phyloP scores from a whole-genome alignment of 2,329 filamentous ascomycete species.

The Metarhizium anisopliae region DNA sequence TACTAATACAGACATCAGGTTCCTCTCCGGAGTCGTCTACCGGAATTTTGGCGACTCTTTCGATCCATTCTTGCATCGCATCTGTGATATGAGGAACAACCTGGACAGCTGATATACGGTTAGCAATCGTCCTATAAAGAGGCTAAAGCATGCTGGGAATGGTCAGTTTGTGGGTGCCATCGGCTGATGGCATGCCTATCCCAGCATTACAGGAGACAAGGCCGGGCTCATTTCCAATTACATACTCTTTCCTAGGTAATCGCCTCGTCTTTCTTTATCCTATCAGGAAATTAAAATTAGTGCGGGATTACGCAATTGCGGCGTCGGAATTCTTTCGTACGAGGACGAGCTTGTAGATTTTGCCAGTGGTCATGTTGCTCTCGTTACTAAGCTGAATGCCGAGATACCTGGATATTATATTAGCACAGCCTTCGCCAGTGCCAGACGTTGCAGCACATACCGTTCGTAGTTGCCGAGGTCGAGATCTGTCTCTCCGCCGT shows the following conservation, averaged over 20 bases:
- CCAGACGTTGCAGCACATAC: constrained; percentile 10
- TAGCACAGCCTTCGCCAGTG: neutral
- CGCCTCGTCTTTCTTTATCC: constrained; percentile 53
- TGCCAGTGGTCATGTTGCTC: constrained; percentile 96
- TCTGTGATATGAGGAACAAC: constrained; percentile 89
- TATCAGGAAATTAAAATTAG: constrained; percentile 9
- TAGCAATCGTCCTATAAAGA: neutral
- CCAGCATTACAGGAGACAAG: neutral
- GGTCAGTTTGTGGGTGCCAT: neutral
- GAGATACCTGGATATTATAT: constrained; percentile 46
- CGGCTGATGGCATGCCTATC: neutral
- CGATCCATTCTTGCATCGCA: constrained; percentile 87
- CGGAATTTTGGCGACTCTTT: constrained; percentile 73
- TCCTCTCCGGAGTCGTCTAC: constrained; percentile 75
- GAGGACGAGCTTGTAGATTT: constrained; percentile 87
- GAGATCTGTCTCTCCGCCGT: constrained; percentile 55
- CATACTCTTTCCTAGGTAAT: constrained; percentile 70
- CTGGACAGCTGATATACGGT: constrained; percentile 49
- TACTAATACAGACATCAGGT: constrained; percentile 88
- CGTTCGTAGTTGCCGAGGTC: constrained; percentile 51
- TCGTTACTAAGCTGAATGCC: constrained; percentile 73
- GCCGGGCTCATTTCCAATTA: neutral
- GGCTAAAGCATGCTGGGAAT: neutral
- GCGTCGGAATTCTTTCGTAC: neutral
- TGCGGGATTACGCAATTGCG: neutral